A percentile compares a stretch with the other conserved stretches of the same genome.
These are phyloP conservation scores for Paraleonurus japonicus DNA, from an alignment of 257 asterid species.

Conservation along the genomic window DNA sequence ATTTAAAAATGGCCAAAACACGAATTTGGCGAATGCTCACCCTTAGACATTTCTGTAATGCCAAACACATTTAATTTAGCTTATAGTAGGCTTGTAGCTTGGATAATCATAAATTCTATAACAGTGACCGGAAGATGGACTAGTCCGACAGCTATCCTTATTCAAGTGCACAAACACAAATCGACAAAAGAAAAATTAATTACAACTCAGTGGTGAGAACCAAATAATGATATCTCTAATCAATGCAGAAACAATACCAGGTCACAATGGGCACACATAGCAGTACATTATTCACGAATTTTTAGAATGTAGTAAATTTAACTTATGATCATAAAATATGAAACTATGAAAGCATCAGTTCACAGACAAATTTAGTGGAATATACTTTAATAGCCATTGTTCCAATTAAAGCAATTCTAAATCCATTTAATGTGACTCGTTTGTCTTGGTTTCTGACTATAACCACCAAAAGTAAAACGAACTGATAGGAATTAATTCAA, in stretches of 20 bases:
- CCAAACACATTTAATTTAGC: not conserved
- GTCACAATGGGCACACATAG: not conserved
- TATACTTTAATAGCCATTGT: not conserved
- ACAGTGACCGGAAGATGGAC: not conserved
- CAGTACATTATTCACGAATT: not conserved
- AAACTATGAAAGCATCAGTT: not conserved
- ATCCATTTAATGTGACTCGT: not conserved
- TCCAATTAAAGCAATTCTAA: not conserved
- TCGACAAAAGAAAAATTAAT: not conserved
- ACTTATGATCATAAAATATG: not conserved
- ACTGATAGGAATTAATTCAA: slow-evolving; percentile 26
- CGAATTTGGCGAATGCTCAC: too few species aligned
- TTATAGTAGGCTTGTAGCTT: not conserved
- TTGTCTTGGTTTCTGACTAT: not conserved
- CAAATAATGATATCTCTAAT: not conserved
- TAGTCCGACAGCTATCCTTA: not conserved
- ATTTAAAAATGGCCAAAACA: not conserved
- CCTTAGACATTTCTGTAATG: not conserved
- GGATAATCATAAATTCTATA: not conserved
- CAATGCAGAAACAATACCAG: not conserved
- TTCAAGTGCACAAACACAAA: slow-evolving; percentile 14
- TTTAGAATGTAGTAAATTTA: not conserved
- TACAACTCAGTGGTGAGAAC: not conserved
- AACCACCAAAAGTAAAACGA: slow-evolving; percentile 13
- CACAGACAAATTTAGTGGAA: not conserved